phyloP scores from a whole-genome alignment of 805 yeast species.

The Candida tallmaniae region DNA sequence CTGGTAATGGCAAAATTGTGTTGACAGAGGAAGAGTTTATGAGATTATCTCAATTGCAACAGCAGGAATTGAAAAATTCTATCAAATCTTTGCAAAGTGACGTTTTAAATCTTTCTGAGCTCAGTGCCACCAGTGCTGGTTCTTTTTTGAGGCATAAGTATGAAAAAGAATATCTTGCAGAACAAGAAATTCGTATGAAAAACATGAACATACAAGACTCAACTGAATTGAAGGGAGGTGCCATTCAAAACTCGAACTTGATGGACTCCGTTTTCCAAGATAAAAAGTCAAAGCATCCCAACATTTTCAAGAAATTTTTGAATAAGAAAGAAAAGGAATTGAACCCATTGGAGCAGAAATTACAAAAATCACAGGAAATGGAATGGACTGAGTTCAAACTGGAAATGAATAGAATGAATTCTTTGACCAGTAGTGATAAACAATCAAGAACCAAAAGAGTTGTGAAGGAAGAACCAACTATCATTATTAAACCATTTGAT shows the following conservation, averaged over 20 bases:
- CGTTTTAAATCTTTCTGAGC: slow-evolving; percentile 53
- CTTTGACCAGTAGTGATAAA: slow-evolving; percentile 64
- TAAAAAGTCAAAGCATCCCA: slow-evolving; percentile 39
- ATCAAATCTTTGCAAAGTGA: slow-evolving; percentile 42
- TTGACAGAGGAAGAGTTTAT: slow-evolving; percentile 25
- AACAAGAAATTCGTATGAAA: slow-evolving; percentile 18
- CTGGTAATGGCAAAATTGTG: slow-evolving; percentile 17
- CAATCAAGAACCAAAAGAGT: slow-evolving; percentile 63
- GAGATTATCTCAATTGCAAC: slow-evolving; percentile 27
- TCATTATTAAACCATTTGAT: slow-evolving; percentile 41
- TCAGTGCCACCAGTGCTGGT: slow-evolving; percentile 88
- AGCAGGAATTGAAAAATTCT: slow-evolving; percentile 36
- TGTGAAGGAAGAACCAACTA: slow-evolving; percentile 30
- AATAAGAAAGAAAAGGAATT: slow-evolving; percentile 23
- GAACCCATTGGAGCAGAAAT: slow-evolving; percentile 29
- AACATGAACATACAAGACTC: slow-evolving; percentile 15
- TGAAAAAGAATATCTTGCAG: slow-evolving; percentile 30
- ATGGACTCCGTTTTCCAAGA: slow-evolving; percentile 42
- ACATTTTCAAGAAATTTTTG: slow-evolving; percentile 40
- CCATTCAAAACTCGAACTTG: slow-evolving; percentile 17
- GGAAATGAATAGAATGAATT: slow-evolving; percentile 68
- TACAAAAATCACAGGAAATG: slow-evolving; percentile 24
- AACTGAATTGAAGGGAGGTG: slow-evolving; percentile 11
- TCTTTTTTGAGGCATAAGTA: slow-evolving; percentile 71
- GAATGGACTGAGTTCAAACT: slow-evolving; percentile 41